phyloP scores from a whole-genome alignment of 2,329 filamentous ascomycete genomes.

The Neurospora sp. region DNA sequence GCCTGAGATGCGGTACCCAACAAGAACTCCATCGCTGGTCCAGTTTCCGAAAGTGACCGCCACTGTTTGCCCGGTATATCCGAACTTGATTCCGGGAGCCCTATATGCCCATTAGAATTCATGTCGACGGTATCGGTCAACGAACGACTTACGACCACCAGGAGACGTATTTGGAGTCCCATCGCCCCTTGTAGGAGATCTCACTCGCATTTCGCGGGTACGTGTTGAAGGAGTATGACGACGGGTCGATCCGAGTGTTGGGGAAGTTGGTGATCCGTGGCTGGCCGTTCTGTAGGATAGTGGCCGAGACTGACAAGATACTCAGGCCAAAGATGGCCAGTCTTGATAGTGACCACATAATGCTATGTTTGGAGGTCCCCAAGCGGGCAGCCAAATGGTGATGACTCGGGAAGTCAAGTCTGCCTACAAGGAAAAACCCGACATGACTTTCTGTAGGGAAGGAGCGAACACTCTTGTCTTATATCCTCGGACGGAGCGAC shows the following conservation, averaged over 20 bases:
- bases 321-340: slow-evolving; percentile 14
- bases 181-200: slow-evolving; percentile 51
- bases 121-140: no score
- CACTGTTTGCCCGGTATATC: slow-evolving; percentile 42
- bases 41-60: slow-evolving; percentile 44
- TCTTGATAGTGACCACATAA: slow-evolving; percentile 10
- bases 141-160: slow-evolving; percentile 44
- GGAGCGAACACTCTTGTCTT: neutral
- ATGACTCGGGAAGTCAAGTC: neutral
- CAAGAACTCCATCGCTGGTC: slow-evolving; percentile 37
- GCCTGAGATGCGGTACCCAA: slow-evolving; percentile 48
- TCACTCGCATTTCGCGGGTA: slow-evolving; percentile 42
- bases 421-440: neutral
- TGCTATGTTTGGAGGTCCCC: neutral
- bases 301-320: slow-evolving; percentile 17
- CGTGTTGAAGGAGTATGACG: slow-evolving; percentile 26
- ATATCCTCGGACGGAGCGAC: neutral
- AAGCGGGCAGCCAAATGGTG: neutral
- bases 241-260: slow-evolving; percentile 28
- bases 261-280: slow-evolving; percentile 30
- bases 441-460: neutral
- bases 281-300: slow-evolving; percentile 33
- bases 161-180: slow-evolving; percentile 49
- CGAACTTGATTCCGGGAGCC: slow-evolving; percentile 43
- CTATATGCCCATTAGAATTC: slow-evolving; percentile 17